Conservation (phyloP, 2,329 filamentous ascomycete species). For the Trichoderma sp. region DNA sequence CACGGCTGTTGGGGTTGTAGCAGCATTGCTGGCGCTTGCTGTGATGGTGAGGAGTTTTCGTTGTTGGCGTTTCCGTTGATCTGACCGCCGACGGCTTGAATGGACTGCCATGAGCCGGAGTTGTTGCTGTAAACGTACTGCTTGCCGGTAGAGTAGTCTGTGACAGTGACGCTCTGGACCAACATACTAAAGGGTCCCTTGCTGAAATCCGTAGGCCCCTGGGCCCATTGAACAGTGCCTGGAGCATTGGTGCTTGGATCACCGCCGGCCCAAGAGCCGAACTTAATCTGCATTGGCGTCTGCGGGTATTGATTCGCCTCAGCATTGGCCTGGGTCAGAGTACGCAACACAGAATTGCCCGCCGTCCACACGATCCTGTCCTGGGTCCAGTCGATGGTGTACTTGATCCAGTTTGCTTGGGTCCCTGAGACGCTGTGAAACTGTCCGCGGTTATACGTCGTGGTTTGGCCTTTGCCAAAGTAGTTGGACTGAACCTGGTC, state of each 20-base stretch:
- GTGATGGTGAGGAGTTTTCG: constrained; percentile 54
- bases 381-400: constrained; percentile 88
- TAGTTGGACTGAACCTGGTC: constrained; percentile 92
- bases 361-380: constrained; percentile 86
- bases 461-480: constrained; percentile 89
- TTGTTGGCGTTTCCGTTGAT: constrained; percentile 69
- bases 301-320: constrained; percentile 81
- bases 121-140: constrained; percentile 80
- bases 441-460: constrained; percentile 82
- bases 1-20: constrained; percentile 60
- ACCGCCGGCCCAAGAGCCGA: constrained; percentile 90
- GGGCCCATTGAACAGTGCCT: constrained; percentile 89
- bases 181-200: constrained; percentile 84
- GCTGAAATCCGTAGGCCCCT: constrained; percentile 80
- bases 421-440: constrained; percentile 71
- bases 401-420: constrained; percentile 78
- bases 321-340: constrained; percentile 69
- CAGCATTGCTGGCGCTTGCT: constrained; percentile 58
- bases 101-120: constrained; percentile 78
- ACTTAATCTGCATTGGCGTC: constrained; percentile 91
- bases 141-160: constrained; percentile 90
- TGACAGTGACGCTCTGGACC: constrained; percentile 72
- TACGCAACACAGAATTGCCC: constrained; percentile 74
- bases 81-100: constrained; percentile 74
- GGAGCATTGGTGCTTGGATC: constrained; percentile 70